phyloP scores from a whole-genome alignment of 2,329 filamentous ascomycete genomes.

The Chaetomium sp. region DNA sequence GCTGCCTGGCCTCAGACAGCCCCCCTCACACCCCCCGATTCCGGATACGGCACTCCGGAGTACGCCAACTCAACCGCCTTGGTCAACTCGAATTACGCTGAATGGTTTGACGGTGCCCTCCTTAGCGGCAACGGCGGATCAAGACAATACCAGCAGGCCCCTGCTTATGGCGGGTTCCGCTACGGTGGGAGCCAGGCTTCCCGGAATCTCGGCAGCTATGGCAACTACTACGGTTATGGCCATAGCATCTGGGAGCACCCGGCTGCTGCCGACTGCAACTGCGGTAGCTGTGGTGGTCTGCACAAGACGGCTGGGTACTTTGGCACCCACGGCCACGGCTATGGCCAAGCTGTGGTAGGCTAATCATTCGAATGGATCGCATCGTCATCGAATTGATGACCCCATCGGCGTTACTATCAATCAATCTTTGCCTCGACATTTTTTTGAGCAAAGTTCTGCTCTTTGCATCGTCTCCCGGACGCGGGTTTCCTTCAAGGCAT shows the following conservation, averaged over 20 bases:
- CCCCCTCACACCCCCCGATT: slow-evolving; percentile 53
- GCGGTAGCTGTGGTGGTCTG: slow-evolving; percentile 39
- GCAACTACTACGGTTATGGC: slow-evolving; percentile 40
- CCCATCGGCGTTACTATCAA: slow-evolving; percentile 12
- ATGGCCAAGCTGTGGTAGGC: slow-evolving; percentile 51
- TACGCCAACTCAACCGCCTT: slow-evolving; percentile 50
- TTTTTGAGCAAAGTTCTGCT: slow-evolving; percentile 11
- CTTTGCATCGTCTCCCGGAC: slow-evolving; percentile 20
- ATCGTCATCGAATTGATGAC: slow-evolving; percentile 4
- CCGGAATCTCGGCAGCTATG: slow-evolving; percentile 36
- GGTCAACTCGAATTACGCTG: slow-evolving; percentile 49
- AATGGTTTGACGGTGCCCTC: slow-evolving; percentile 45
- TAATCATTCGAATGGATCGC: slow-evolving; percentile 25
- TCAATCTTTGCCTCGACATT: slow-evolving; percentile 13
- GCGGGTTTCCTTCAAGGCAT: slow-evolving; percentile 16
- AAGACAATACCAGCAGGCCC: slow-evolving; percentile 39
- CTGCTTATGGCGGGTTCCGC: slow-evolving; percentile 29
- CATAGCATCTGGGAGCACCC: slow-evolving; percentile 46
- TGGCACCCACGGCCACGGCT: slow-evolving; percentile 33
- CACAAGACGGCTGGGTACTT: slow-evolving; percentile 46
- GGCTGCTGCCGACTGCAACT: slow-evolving; percentile 44
- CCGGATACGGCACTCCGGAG: slow-evolving; percentile 55
- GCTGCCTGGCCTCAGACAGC: slow-evolving; percentile 25
- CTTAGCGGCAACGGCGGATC: slow-evolving; percentile 28
- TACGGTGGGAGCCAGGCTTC: slow-evolving; percentile 34